These are phyloP conservation scores for Phytophthora idaei DNA, from an alignment of 352 stramenopile species.

Conservation along the genomic window DNA sequence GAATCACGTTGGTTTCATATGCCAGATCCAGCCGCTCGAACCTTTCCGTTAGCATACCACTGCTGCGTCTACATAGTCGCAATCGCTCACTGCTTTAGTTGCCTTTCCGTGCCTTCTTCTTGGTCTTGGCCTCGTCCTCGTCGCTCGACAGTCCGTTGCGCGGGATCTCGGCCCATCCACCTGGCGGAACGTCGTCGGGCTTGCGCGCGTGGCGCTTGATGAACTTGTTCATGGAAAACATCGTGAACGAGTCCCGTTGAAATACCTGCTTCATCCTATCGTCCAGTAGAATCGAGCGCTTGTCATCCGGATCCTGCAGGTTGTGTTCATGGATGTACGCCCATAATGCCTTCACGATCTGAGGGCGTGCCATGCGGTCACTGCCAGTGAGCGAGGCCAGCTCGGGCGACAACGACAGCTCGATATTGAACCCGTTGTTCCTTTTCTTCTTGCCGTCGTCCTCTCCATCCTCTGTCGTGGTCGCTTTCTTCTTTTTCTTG, in stretches of 20 bases:
- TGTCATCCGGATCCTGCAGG: constrained; percentile 95
- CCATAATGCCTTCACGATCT: constrained; percentile 96
- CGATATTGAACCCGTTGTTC: constrained; percentile 74
- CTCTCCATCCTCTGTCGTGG: constrained; percentile 41
- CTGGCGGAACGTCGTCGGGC: constrained; percentile 57
- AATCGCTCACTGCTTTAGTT: constrained; percentile 20
- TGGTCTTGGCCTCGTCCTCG: constrained; percentile 67
- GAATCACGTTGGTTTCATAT: constrained; percentile 34
- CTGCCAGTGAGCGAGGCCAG: constrained; percentile 79
- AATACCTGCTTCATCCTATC: constrained; percentile 85
- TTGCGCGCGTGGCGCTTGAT: constrained; percentile 88
- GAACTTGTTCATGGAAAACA: constrained; percentile 92
- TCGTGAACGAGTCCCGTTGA: constrained; percentile 85
- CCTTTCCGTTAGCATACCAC: constrained; percentile 5
- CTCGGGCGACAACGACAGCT: constrained; percentile 79
- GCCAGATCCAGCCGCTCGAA: constrained; percentile 20
- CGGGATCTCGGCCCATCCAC: constrained; percentile 74
- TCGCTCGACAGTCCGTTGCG: constrained; percentile 82
- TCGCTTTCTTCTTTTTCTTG: constrained; percentile 67
- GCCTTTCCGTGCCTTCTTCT: constrained; percentile 44
- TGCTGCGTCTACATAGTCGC: not conserved
- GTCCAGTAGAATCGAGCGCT: constrained; percentile 93
- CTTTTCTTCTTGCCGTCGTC: constrained; percentile 59
- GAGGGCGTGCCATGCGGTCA: constrained; percentile 85
- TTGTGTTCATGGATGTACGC: constrained; percentile 96